These are phyloP conservation scores for Lepidium aucheri DNA, from an alignment of 345 rosid genomes.

Conservation along the genomic window DNA sequence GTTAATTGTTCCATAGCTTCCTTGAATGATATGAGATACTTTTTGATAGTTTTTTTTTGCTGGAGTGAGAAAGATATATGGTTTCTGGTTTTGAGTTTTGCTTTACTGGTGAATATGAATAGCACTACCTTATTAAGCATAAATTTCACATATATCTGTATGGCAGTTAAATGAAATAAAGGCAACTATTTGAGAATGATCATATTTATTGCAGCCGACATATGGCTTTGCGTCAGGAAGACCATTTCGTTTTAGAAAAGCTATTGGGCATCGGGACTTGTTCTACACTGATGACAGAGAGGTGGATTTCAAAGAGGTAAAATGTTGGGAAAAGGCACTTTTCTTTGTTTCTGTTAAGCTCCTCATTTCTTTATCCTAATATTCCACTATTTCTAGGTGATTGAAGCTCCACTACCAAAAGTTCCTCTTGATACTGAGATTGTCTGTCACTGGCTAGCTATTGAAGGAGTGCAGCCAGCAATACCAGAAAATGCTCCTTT, in stretches of 20 bases:
- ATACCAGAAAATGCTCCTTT: slow-evolving; percentile 93
- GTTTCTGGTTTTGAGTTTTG: not conserved
- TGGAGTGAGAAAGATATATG: not conserved
- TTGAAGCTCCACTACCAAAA: slow-evolving; percentile 95
- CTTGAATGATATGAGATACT: not conserved
- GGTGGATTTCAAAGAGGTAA: slow-evolving; percentile 91
- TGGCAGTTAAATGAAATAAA: not conserved
- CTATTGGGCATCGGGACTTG: slow-evolving; percentile 81
- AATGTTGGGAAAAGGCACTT: slow-evolving; percentile 14
- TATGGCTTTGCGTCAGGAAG: slow-evolving; percentile 82
- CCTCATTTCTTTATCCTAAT: not conserved
- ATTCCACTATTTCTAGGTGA: slow-evolving; percentile 43
- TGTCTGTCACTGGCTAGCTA: slow-evolving; percentile 94
- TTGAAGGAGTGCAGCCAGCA: slow-evolving; percentile 95
- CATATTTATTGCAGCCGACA: slow-evolving; percentile 50
- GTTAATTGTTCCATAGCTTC: not conserved
- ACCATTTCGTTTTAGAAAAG: slow-evolving; percentile 75
- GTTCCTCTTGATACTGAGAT: slow-evolving; percentile 87
- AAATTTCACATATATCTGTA: not conserved
- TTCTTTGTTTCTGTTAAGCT: not conserved
- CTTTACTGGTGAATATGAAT: not conserved
- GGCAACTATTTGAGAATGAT: slow-evolving; percentile 11
- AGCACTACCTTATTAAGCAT: not conserved
- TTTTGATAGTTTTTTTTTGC: not conserved
- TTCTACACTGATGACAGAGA: slow-evolving; percentile 91